Conservation (phyloP, 805 yeast species). For the Candida wancherniae region DNA sequence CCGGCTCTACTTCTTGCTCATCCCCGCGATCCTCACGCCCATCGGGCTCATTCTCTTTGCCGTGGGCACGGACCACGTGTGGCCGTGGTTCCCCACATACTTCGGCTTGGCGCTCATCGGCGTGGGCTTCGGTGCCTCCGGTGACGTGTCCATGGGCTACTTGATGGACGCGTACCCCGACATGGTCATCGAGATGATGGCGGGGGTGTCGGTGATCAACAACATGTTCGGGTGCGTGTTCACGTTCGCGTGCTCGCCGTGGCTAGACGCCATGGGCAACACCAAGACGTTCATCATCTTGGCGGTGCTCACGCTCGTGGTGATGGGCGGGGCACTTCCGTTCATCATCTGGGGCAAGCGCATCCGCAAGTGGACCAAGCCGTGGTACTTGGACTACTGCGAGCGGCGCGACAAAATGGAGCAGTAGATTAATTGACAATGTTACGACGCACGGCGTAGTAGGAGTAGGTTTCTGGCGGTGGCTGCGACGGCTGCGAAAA, state of each 20-base stretch:
- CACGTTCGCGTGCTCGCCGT: constrained; percentile 59
- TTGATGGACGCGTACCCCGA: constrained; percentile 67
- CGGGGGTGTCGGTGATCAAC: constrained; percentile 61
- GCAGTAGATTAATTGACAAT: not conserved
- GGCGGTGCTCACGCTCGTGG: constrained; percentile 55
- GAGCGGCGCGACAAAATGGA: constrained; percentile 12
- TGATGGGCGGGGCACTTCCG: constrained; percentile 55
- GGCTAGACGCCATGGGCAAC: constrained; percentile 55
- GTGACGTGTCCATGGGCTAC: constrained; percentile 65
- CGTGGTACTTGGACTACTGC: constrained; percentile 36
- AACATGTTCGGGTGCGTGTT: constrained; percentile 62
- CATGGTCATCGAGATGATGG: constrained; percentile 67
- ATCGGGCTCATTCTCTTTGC: constrained; percentile 63
- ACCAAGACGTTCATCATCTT: constrained; percentile 56
- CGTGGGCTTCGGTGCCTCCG: constrained; percentile 65
- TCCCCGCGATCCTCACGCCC: constrained; percentile 56
- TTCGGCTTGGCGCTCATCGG: constrained; percentile 63
- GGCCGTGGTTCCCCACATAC: constrained; percentile 52
- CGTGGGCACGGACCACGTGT: constrained; percentile 53
- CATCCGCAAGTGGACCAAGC: constrained; percentile 55
- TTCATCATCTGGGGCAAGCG: constrained; percentile 56
- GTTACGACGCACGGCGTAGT: too few species aligned
- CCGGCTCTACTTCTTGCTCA: constrained; percentile 52
- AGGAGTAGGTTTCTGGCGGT: too few species aligned
- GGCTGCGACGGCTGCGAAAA: constrained; percentile 1